These are phyloP conservation scores for Amanita subjunquillea DNA, from an alignment of 768 basidiomycete species.

Conservation along the genomic window DNA sequence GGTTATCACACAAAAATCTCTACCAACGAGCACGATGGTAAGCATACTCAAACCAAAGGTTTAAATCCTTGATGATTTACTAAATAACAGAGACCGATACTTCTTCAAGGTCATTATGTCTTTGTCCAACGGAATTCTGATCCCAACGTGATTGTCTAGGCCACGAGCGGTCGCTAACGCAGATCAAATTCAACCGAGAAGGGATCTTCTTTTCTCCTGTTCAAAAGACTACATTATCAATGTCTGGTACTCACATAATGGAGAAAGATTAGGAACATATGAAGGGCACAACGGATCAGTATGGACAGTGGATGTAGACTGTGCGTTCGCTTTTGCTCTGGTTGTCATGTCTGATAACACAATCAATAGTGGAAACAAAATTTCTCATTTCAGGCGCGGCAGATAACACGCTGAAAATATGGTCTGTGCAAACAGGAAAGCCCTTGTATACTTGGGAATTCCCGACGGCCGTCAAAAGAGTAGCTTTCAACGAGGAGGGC, in stretches of 20 bases:
- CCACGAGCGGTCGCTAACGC: slow-evolving; percentile 94
- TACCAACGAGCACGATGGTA: slow-evolving; percentile 22
- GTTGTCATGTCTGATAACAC: background rate
- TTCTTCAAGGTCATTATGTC: slow-evolving; percentile 49
- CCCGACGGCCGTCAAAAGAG: slow-evolving; percentile 94
- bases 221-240: slow-evolving; percentile 95
- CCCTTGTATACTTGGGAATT: slow-evolving; percentile 96
- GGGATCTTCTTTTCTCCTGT: slow-evolving; percentile 94
- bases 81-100: slow-evolving; percentile 53
- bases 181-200: slow-evolving; percentile 95
- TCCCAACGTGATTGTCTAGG: slow-evolving; percentile 35
- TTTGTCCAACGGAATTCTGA: background rate
- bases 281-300: slow-evolving; percentile 93
- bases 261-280: slow-evolving; percentile 94
- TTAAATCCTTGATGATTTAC: background rate
- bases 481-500: slow-evolving; percentile 83
- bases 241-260: slow-evolving; percentile 96
- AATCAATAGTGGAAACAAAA: slow-evolving; percentile 54
- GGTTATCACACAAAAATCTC: slow-evolving; percentile 8
- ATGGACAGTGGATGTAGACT: slow-evolving; percentile 95
- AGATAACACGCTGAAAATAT: slow-evolving; percentile 87
- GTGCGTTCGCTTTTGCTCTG: slow-evolving; percentile 36
- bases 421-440: slow-evolving; percentile 85
- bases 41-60: slow-evolving; percentile 5
- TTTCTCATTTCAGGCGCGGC: slow-evolving; percentile 89